Percentiles rank a stretch among this genome's conserved stretches.
These are phyloP conservation scores for Alternaria atra DNA, from an alignment of 2,329 filamentous ascomycete genomes.

Conservation along the genomic window DNA sequence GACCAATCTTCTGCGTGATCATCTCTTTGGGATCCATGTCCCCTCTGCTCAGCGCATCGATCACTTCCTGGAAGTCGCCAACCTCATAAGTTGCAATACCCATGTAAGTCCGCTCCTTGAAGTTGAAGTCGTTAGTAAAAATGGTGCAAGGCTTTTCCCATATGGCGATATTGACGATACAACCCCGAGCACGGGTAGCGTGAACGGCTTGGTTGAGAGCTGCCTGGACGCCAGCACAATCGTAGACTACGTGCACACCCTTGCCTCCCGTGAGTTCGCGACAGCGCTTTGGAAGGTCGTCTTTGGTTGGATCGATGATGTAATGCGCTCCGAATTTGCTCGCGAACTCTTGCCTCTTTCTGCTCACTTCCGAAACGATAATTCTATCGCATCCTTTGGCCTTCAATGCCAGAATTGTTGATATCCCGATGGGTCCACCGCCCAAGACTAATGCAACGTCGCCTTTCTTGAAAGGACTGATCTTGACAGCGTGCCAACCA, in stretches of 20 bases:
- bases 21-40: constrained; percentile 56
- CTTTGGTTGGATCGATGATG: constrained; percentile 61
- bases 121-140: constrained; percentile 61
- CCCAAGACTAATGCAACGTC: constrained; percentile 61
- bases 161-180: constrained; percentile 64
- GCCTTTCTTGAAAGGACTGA: constrained; percentile 58
- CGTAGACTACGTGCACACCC: constrained; percentile 62
- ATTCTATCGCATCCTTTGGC: constrained; percentile 52
- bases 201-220: constrained; percentile 60
- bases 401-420: constrained; percentile 42
- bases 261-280: constrained; percentile 55
- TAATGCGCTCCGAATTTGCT: constrained; percentile 61
- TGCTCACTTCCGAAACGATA: constrained; percentile 63
- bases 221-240: constrained; percentile 63
- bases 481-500: constrained; percentile 64
- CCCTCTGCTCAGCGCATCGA: constrained; percentile 57
- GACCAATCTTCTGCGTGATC: constrained; percentile 60
- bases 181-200: constrained; percentile 60
- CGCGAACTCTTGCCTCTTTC: constrained; percentile 59
- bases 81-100: constrained; percentile 62
- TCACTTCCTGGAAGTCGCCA: constrained; percentile 59
- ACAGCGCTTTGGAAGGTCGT: constrained; percentile 58
- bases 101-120: constrained; percentile 63
- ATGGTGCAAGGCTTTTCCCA: constrained; percentile 63
- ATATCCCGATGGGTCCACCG: constrained; percentile 63